Conservation (phyloP, 805 yeast species). For the Wickerhamomyces subpelliculosus region DNA sequence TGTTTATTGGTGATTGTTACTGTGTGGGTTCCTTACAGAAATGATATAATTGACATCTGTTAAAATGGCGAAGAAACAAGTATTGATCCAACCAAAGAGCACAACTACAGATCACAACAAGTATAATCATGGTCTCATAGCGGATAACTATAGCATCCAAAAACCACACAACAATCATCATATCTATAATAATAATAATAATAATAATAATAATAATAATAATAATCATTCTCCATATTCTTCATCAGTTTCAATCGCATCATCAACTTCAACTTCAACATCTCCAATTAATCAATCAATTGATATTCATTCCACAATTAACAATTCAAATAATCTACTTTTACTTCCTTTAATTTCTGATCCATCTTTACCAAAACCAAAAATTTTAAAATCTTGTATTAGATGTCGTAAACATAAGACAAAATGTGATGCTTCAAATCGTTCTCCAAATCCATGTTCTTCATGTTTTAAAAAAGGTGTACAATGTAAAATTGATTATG, state of each 20-base stretch:
- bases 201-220: too few relatives aligned
- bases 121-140: not conserved
- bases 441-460: conserved; percentile 50
- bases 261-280: not conserved
- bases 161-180: not conserved
- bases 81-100: not conserved
- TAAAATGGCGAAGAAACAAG: not conserved
- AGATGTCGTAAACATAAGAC: conserved; percentile 63
- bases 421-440: conserved; percentile 49
- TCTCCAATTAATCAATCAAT: not conserved
- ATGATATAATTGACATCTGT: not conserved
- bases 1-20: too few relatives aligned
- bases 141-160: not conserved
- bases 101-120: too few relatives aligned
- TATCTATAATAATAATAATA: not conserved
- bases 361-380: conserved; percentile 24
- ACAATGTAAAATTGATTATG: conserved; percentile 48
- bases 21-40: too few relatives aligned
- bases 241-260: not conserved
- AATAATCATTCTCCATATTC: not conserved
- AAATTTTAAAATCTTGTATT: conserved; percentile 49
- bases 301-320: not conserved
- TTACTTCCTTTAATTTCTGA: not conserved
- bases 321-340: not conserved
- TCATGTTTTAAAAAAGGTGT: conserved; percentile 46